Conservation (phyloP, 2,329 filamentous ascomycete genomes). For the Ceratocystis harringtonii region DNA sequence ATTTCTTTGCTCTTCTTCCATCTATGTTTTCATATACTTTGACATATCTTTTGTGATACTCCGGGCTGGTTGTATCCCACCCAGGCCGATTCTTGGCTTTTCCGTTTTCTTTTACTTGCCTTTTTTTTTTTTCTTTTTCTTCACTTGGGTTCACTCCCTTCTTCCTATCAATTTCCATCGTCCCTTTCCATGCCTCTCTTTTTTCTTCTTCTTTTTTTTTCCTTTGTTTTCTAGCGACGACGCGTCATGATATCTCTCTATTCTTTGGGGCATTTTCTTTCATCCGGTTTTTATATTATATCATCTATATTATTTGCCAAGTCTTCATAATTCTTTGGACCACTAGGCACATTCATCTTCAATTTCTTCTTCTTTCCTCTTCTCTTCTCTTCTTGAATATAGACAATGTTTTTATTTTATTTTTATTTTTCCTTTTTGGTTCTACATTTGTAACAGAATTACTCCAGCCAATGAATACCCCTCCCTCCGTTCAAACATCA, state of each 20-base stretch:
- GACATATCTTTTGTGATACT: conserved; percentile 5
- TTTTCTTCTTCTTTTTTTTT: background rate
- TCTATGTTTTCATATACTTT: conserved; percentile 1
- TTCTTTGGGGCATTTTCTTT: background rate
- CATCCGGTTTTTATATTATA: background rate
- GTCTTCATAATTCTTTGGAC: too few species aligned
- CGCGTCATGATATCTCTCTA: conserved; percentile 1
- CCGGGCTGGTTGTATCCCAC: background rate
- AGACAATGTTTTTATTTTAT: background rate
- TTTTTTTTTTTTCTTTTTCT: background rate
- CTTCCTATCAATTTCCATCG: background rate
- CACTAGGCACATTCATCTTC: too few species aligned
- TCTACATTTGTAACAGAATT: background rate
- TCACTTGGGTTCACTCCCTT: background rate
- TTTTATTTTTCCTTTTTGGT: background rate
- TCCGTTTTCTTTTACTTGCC: background rate
- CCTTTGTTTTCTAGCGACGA: background rate
- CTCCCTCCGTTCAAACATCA: background rate
- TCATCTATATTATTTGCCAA: background rate
- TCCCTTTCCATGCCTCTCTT: background rate
- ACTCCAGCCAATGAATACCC: background rate
- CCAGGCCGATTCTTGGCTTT: background rate
- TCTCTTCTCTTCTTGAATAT: background rate
- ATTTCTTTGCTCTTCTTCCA: background rate
- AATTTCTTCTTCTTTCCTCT: background rate